A percentile compares a stretch with the other conserved stretches of the same genome.
Conservation (phyloP, 352 stramenopile genomes). For the Phytophthora crassamura region DNA sequence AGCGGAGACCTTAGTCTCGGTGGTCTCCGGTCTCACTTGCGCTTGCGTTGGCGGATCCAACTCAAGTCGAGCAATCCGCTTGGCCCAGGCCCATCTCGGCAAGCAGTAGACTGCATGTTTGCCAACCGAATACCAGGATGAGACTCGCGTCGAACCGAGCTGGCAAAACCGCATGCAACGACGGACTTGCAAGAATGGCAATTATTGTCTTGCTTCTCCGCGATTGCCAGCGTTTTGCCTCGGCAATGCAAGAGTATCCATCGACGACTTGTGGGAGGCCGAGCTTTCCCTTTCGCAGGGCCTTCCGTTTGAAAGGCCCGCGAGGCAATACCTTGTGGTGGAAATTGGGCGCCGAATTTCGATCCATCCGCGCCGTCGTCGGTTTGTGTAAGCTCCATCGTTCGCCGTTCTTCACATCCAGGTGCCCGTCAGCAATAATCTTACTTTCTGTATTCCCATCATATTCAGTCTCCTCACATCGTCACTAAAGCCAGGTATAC, state of each 20-base stretch:
- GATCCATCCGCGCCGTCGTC: conserved; percentile 12
- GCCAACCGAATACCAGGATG: conserved; percentile 13
- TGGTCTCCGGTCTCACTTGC: conserved; percentile 12
- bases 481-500: conserved; percentile 30
- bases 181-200: neutral
- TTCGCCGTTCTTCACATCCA: neutral
- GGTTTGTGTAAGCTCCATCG: conserved; percentile 22
- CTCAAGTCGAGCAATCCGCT: too few relatives aligned
- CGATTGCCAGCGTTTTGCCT: conserved; percentile 1
- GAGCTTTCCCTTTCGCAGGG: neutral
- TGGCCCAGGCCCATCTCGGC: too few relatives aligned
- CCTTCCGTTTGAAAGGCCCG: neutral
- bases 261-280: conserved; percentile 2
- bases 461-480: too few relatives aligned
- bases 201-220: conserved; percentile 3
- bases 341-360: conserved; percentile 23
- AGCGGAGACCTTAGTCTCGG: conserved; percentile 30
- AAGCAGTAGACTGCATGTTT: neutral
- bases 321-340: conserved; percentile 2
- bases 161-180: neutral
- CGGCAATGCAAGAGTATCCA: conserved; percentile 18
- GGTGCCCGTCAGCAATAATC: neutral
- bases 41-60: neutral
- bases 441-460: neutral
- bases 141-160: conserved; percentile 3